Percentiles rank a stretch among this genome's conserved stretches.
phyloP scores from a whole-genome alignment of 2,329 filamentous ascomycete species.

The Xylariaceae sp. region DNA sequence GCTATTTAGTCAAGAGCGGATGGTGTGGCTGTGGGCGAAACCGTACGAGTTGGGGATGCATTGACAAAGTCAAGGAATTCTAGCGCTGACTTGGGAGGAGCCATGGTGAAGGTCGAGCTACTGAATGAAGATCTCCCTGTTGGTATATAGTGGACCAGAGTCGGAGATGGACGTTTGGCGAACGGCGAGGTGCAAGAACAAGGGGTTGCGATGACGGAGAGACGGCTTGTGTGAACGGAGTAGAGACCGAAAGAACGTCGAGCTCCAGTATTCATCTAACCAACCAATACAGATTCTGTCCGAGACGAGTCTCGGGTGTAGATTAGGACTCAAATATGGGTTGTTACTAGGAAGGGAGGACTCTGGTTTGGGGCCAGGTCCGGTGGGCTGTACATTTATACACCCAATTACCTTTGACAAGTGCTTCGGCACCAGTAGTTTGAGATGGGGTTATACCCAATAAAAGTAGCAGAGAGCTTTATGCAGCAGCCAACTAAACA shows the following conservation, averaged over 20 bases:
- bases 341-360: too few relatives aligned
- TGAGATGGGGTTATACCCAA: too few relatives aligned
- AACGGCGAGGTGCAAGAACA: slow-evolving; percentile 11
- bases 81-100: slow-evolving; percentile 65
- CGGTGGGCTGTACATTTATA: too few relatives aligned
- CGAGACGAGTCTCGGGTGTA: too few relatives aligned
- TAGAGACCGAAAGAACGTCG: slow-evolving; percentile 19
- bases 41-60: slow-evolving; percentile 85
- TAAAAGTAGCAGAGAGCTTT: too few relatives aligned
- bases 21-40: slow-evolving; percentile 16
- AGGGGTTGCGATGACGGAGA: slow-evolving; percentile 24
- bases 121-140: slow-evolving; percentile 24
- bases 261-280: slow-evolving; percentile 21
- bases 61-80: slow-evolving; percentile 96
- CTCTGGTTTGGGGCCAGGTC: too few relatives aligned
- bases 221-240: slow-evolving; percentile 26
- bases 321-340: too few relatives aligned
- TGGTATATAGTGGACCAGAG: neutral
- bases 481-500: too few relatives aligned
- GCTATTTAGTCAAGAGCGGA: slow-evolving; percentile 12
- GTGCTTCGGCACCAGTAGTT: too few relatives aligned
- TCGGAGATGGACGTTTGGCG: neutral
- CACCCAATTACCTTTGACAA: too few relatives aligned
- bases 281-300: neutral
- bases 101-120: slow-evolving; percentile 50